These are phyloP conservation scores for Aphanomyces cochlioides DNA, from an alignment of 352 stramenopile genomes.

Conservation along the genomic window DNA sequence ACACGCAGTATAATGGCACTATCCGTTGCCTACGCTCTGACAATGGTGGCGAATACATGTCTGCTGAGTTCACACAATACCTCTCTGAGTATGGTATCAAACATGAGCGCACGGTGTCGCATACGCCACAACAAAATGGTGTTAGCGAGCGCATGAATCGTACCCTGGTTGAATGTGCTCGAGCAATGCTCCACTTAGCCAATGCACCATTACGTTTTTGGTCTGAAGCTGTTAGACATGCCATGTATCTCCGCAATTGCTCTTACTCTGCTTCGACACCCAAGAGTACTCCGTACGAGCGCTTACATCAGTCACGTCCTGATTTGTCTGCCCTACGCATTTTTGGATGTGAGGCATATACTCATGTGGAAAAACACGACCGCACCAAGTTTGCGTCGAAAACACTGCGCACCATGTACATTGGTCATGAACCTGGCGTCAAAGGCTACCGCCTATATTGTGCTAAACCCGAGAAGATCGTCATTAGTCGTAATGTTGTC, in stretches of 20 bases:
- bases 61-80: not conserved
- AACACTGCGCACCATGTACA: not conserved
- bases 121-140: not conserved
- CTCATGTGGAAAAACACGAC: not conserved
- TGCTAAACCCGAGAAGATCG: slow-evolving; percentile 2
- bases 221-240: slow-evolving; percentile 1
- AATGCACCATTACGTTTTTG: slow-evolving; percentile 3
- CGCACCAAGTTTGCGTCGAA: not conserved
- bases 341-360: not conserved
- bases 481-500: slow-evolving; percentile 6
- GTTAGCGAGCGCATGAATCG: slow-evolving; percentile 8
- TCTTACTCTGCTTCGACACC: slow-evolving; percentile 4
- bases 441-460: not conserved
- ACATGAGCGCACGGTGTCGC: not conserved
- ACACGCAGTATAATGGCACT: not conserved
- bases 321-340: not conserved
- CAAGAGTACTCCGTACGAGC: not conserved
- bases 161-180: not conserved
- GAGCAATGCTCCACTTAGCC: not conserved
- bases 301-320: not conserved
- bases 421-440: slow-evolving; percentile 1
- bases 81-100: not conserved
- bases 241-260: not conserved
- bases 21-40: not conserved
- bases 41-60: slow-evolving; percentile 11